Evolutionary conservation across 108 stramenopile species (phyloP), one percentile per base, ranked within the genome.

Genomic region (Cyclotella sp.): DNA sequence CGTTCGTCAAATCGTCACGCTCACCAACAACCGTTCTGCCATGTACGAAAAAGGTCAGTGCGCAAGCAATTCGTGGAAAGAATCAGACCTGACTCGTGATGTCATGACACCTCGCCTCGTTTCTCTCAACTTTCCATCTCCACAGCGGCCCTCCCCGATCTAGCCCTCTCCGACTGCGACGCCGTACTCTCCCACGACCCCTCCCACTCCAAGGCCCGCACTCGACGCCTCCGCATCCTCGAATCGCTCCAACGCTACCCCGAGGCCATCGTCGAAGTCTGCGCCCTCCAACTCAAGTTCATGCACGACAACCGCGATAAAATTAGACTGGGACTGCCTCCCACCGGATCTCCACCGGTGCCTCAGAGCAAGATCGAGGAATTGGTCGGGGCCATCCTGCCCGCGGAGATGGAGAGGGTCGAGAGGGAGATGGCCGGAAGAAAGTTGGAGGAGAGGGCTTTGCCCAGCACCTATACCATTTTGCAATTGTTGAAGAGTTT

Each of bases 11-110:
- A 72, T 89, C 55, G 73, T 93, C 57, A 96, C 93, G 21, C 77
- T 96, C 19, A 86, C 88, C 59, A 96, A 96, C 80, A 96, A 96
- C 61, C 91, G 95, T n/a, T 85, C 84, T 28, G 95, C 95, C 83
- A 96, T 96, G 93, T 96, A 96, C 75, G 95, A 96, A 80, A 96
- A 96, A 82, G 93, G 53, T 54, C n/a, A 54, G 53, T 54, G n/a
- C n/a, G n/a, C n/a, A n/a, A n/a, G n/a, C n/a, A n/a, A n/a, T 54
- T 54, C 44, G 13, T 45, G 9, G 9, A 45, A 45, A 12, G 13
- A 45, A 45, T 12, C 44, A 45, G 11, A 45, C 13, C 44, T 45
- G 9, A 13, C 13, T 9, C 13, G 11, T 12, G 13, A 12, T 45
- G 13, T 45, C 13, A 12, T 12, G 13, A 54, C 53, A 54, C 53